Conservation (phyloP, 805 yeast genomes). For the Kluyveromyces nonfermentans region DNA sequence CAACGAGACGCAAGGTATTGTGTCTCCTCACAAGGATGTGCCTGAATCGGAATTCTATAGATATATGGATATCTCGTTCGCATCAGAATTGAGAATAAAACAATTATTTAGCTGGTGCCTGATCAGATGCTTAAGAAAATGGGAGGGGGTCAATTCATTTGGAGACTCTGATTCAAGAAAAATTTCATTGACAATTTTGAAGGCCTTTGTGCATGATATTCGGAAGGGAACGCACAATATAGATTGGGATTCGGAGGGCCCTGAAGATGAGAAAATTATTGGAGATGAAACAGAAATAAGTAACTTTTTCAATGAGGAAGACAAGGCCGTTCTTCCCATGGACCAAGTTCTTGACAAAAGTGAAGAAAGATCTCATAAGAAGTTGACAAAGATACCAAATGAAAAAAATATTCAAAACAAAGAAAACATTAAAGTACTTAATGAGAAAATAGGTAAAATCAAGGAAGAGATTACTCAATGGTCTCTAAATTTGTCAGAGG, state of each 20-base stretch:
- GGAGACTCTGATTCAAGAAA: conserved; percentile 13
- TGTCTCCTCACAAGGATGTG: conserved; percentile 27
- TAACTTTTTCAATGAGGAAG: conserved; percentile 14
- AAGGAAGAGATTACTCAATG: conserved; percentile 21
- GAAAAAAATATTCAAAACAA: conserved; percentile 24
- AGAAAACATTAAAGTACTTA: conserved; percentile 16
- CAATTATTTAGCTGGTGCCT: conserved; percentile 29
- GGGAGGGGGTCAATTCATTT: conserved; percentile 4
- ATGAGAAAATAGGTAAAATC: conserved; percentile 17
- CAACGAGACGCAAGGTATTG: conserved; percentile 12
- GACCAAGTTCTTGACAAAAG: background rate
- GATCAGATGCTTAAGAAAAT: conserved; percentile 17
- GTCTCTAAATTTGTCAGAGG: conserved; percentile 14
- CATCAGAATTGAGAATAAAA: conserved; percentile 21
- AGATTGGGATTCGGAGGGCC: conserved; percentile 19
- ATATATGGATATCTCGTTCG: conserved; percentile 23
- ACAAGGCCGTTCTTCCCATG: background rate
- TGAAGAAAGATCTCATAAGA: conserved; percentile 1
- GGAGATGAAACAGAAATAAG: conserved; percentile 9
- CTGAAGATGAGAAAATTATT: conserved; percentile 12
- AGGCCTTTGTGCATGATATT: conserved; percentile 25
- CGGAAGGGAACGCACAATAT: conserved; percentile 18
- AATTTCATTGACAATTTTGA: conserved; percentile 19
- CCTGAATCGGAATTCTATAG: conserved; percentile 26
- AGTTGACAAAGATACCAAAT: conserved; percentile 18